Base-by-base conservation (phyloP, 208 protist genomes). In the Leishmania gerbilli region DNA sequence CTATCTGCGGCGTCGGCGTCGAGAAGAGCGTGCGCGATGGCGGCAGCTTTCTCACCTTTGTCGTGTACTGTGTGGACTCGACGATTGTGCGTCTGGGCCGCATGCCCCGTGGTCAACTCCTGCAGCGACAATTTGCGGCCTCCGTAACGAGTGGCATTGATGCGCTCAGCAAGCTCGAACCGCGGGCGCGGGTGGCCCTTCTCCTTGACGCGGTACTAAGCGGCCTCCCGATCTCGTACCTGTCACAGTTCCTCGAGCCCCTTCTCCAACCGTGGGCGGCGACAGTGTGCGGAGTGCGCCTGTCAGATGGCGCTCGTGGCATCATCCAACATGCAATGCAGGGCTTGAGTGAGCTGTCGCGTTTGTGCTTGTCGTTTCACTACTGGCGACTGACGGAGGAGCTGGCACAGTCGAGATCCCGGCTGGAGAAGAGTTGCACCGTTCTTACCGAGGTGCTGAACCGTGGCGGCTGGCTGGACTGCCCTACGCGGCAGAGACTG, bases 41-140 rank as follows among this genome's bases (percentile, higher is more conserved):
- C 45, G 79, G 83, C 69, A 77, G 74, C 60, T 80, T 71, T 27
- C 77, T 85, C 68, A 85, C 64, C 0, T 85, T 95, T 85, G 80
- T 87, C 81, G 82, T 94, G 11, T 95, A 95, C 76, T 90, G 87
- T 24, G 74, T 56, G 45, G 81, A 79, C 74, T 87, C 88, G 45
- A 80, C 88, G 45, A 74, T 90, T 5, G 81, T 87, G 31, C 83
- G 81, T 27, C 84, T 93, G 45, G 81, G 79, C 13, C 83, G 85
- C 67, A 83, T 91, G 56, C 83, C 85, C 24, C 78, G 80, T 17
- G 86, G 88, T 19, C 83, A 84, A 80, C 84, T 84, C 47, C 82
- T 91, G 69, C 79, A 79, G 79, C 79, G 85, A 64, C 76, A 82
- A 37, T 89, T 89, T 74, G 67, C 79, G 56, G 77, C 75, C 19